A percentile compares a stretch with the other conserved stretches of the same genome.
Conservation (phyloP, 2,329 filamentous ascomycete species). For the Monilinia vaccinii-corymbosi region DNA sequence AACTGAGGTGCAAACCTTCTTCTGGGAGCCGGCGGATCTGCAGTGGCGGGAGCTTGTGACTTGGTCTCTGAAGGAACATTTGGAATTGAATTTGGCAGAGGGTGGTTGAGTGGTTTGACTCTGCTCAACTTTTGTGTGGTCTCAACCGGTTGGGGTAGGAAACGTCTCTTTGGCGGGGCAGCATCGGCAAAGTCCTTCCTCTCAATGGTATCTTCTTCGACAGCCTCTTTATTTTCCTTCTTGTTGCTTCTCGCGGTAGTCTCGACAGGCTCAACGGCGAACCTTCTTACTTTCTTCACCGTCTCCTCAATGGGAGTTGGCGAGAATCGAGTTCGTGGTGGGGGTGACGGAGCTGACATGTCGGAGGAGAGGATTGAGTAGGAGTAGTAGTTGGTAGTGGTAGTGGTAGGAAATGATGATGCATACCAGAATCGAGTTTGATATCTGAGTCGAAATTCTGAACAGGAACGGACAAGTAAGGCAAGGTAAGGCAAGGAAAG, state of each 20-base stretch:
- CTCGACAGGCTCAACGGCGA: constrained; percentile 36
- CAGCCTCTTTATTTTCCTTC: constrained; percentile 20
- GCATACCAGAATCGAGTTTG: constrained; percentile 8
- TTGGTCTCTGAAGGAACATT: constrained; percentile 48
- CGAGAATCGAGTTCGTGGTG: constrained; percentile 26
- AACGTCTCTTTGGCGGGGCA: constrained; percentile 43
- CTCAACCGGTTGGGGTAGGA: constrained; percentile 62
- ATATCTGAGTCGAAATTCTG: not conserved
- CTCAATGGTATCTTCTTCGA: constrained; percentile 20
- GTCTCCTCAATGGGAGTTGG: constrained; percentile 30
- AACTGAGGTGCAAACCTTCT: constrained; percentile 67
- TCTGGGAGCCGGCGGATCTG: constrained; percentile 27
- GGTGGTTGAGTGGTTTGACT: constrained; percentile 32
- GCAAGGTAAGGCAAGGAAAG: not conserved
- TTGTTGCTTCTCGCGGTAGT: constrained; percentile 34
- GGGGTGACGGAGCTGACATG: constrained; percentile 25
- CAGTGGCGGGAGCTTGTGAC: constrained; percentile 31
- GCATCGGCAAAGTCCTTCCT: constrained; percentile 17
- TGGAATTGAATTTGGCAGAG: constrained; percentile 41
- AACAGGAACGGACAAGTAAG: not conserved
- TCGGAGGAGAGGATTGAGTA: constrained; percentile 4
- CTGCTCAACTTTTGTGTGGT: constrained; percentile 56
- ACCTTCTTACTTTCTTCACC: constrained; percentile 30
- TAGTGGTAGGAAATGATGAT: constrained; percentile 7
- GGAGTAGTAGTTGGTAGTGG: no score